Base-by-base conservation (phyloP, 2,329 filamentous ascomycete genomes). In the Gaeumannomyces sp. region DNA sequence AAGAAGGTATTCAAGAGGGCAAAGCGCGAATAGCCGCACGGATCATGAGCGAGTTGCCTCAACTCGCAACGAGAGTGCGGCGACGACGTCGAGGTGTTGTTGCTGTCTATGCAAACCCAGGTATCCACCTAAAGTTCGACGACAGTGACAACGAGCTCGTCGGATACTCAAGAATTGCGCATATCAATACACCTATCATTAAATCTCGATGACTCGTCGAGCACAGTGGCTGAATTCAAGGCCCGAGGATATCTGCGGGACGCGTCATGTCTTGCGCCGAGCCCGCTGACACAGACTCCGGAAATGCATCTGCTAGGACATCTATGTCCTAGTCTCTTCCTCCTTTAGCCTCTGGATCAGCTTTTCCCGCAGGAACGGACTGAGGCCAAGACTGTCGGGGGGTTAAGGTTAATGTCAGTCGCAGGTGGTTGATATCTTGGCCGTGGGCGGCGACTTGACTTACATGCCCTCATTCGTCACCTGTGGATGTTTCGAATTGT, bases 391-490 rank as follows among this genome's bases (percentile, higher is more conserved):
- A 64, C 83, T 85, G 65, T 16, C 65, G n/a, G 58, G 7, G 61
- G 68, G 11, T 22, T 14, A n/a, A 19, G 16, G 10, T 27, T n/a
- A 27, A 22, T 67, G 65, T 73, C 70, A 73, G 73, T 28, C 70
- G 65, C 59, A 38, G 28, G 16, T 59, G 25, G 25, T 35, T 56
- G 13, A 31, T 63, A 61, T 11, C 35, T 63, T 64, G 57, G 61
- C 64, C n/a, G 27, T 31, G 28, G 22, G 2, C 31, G 56, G 61
- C 60, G 35, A 4, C 13, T 27, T 28, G 25, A 84, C 86, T 84
- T 73, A 89, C 86, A 89, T 86, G 72, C 87, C 87, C 74, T 89
- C 82, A 63, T 86, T 85, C 0, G 87, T 89, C 63, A 89, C 56
- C 62, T 64, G 19, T 50, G 6, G 19, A 58, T 8, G 3, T 16